Evolutionary conservation across 768 basidiomycete genomes (phyloP), one percentile per base, ranked within the genome.

Genomic region (Hebeloma cylindrosporum): DNA sequence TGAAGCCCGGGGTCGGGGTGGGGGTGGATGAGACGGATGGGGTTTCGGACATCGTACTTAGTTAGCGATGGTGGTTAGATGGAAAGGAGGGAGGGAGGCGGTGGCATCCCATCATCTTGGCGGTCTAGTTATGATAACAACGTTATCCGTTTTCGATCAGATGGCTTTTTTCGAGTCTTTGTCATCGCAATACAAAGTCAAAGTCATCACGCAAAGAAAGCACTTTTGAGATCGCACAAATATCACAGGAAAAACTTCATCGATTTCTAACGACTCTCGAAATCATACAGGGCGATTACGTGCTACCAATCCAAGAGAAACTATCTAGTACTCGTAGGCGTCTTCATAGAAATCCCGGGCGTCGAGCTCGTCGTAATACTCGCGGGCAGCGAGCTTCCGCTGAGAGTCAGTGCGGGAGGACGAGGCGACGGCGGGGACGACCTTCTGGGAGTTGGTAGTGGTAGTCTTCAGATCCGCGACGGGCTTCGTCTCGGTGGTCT

Each of bases 261-360:
- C 34, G 45, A 26, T 33, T 47, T 45, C 37, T 31, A 47, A 44
- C 48, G 43, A 48, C 43, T 47, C 35, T 23, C 35, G 21, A 40
- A 37, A 26, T 49, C 52, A 49, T 50, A 44, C 45, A 53, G 52
- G 35, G 32, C 6, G 37, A 17, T 26, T 11, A 37, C 34, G 31
- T 34, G 25, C 4, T 17, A 39, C 27, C 21, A 11, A 33, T 43
- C 27, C 34, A 43, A 30, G 31, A 45, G 26, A 35, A n/a, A n/a
- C n/a, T n/a, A n/a, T n/a, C n/a, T n/a, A n/a, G n/a, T n/a, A n/a
- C n/a, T n/a, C n/a, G n/a, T n/a, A n/a, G n/a, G n/a, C n/a, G n/a
- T n/a, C n/a, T n/a, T n/a, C n/a, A n/a, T n/a, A n/a, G n/a, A n/a
- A n/a, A n/a, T n/a, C n/a, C n/a, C n/a, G n/a, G n/a, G n/a, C n/a